A percentile compares a stretch with the other conserved stretches of the same genome.
phyloP scores from a whole-genome alignment of 257 asterid genomes.

The Gardenia jasminoides region DNA sequence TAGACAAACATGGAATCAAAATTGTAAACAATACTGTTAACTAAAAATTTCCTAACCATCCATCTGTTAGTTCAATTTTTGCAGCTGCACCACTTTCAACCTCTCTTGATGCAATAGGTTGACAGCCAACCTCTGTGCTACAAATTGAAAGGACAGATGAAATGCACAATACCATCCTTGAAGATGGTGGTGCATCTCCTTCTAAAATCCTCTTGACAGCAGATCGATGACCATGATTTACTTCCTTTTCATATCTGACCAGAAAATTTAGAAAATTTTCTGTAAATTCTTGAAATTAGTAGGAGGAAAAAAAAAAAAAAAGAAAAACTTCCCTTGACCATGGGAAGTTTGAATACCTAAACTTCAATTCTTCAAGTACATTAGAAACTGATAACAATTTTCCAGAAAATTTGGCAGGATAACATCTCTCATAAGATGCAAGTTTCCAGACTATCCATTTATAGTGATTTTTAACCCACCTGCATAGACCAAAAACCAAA shows the following conservation, averaged over 20 bases:
- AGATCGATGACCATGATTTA: slow-evolving; percentile 90
- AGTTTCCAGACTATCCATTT: slow-evolving; percentile 97
- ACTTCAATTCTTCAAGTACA: slow-evolving; percentile 86
- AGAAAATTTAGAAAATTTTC: slow-evolving; percentile 22
- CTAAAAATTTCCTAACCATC: slow-evolving; percentile 68
- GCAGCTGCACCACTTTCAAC: slow-evolving; percentile 36
- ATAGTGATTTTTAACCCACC: slow-evolving; percentile 93
- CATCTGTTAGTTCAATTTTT: slow-evolving; percentile 83
- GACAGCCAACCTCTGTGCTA: slow-evolving; percentile 37
- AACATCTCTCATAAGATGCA: slow-evolving; percentile 84
- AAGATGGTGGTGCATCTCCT: slow-evolving; percentile 84
- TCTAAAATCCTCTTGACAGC: slow-evolving; percentile 77
- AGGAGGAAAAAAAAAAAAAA: slow-evolving; percentile 10
- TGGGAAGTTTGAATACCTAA: slow-evolving; percentile 51
- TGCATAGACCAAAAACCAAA: slow-evolving; percentile 20
- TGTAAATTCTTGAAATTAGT: slow-evolving; percentile 17
- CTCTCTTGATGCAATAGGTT: slow-evolving; percentile 33
- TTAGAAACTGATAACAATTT: slow-evolving; percentile 62
- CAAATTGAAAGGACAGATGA: slow-evolving; percentile 53
- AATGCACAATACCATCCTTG: slow-evolving; percentile 82
- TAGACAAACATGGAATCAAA: slow-evolving; percentile 10
- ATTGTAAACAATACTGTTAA: neutral
- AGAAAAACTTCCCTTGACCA: too few relatives aligned
- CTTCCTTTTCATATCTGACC: slow-evolving; percentile 88
- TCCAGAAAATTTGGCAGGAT: slow-evolving; percentile 67